Evolutionary conservation across 306 rosid genomes (phyloP).

Genomic region (Adenanthera pavonina): DNA sequence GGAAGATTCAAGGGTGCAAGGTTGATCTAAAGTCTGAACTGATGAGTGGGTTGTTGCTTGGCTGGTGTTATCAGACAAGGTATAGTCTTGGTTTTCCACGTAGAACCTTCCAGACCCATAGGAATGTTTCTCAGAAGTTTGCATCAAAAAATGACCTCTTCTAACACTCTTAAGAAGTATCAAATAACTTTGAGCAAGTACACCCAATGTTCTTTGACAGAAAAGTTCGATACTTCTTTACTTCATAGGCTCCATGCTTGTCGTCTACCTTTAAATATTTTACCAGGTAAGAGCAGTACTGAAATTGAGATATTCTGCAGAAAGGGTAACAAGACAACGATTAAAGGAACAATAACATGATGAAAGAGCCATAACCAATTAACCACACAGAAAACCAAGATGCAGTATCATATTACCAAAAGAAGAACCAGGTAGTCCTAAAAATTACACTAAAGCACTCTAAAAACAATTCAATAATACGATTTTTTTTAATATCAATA

Average conservation of each 20-base stretch:
- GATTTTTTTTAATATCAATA: not conserved
- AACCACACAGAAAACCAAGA: conserved; percentile 32
- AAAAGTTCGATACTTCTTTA: not conserved
- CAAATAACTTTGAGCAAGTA: conserved; percentile 23
- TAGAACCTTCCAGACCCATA: conserved; percentile 52
- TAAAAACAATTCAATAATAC: not conserved
- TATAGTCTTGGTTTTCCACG: conserved; percentile 48
- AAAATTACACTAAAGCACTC: not conserved
- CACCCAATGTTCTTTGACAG: conserved; percentile 2
- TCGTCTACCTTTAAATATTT: conserved; percentile 16
- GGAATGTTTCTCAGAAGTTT: conserved; percentile 59
- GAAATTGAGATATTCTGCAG: conserved; percentile 50
- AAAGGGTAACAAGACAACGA: conserved; percentile 30
- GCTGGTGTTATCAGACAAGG: conserved; percentile 56
- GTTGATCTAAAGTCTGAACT: conserved; percentile 51
- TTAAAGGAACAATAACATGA: conserved; percentile 39
- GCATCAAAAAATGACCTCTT: conserved; percentile 53
- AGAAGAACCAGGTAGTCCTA: conserved; percentile 2
- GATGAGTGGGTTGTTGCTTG: conserved; percentile 53
- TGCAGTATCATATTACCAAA: not conserved
- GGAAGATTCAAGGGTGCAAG: conserved; percentile 68
- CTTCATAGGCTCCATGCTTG: conserved; percentile 16
- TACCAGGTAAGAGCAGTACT: conserved; percentile 1
- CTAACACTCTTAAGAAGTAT: conserved; percentile 25
- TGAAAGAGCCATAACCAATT: conserved; percentile 16